Percentiles rank a stretch among this genome's conserved stretches.
Conservation (phyloP, 2,329 filamentous ascomycete genomes). For the Fusarium goolgardi region DNA sequence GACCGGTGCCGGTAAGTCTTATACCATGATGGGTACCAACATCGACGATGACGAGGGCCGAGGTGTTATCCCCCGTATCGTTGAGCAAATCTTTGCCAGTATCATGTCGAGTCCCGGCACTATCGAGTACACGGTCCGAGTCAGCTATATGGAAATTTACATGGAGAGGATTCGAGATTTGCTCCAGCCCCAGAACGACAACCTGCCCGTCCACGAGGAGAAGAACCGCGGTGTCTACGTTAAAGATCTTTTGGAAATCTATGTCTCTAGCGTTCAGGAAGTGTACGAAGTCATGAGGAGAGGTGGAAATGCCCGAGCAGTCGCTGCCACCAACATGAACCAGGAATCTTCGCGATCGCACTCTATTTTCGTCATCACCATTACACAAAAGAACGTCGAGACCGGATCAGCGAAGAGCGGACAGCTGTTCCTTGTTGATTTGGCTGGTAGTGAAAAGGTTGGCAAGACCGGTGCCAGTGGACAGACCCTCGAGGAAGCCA, state of each 20-base stretch:
- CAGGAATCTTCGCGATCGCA: conserved; percentile 97
- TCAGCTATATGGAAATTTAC: conserved; percentile 99
- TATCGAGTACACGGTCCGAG: conserved; percentile 98
- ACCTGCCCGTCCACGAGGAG: conserved; percentile 97
- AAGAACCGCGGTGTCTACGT: conserved; percentile 97
- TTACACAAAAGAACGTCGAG: conserved; percentile 97
- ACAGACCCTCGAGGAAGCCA: conserved; percentile 96
- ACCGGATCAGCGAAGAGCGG: conserved; percentile 96
- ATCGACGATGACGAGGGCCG: conserved; percentile 90
- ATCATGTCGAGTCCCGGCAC: conserved; percentile 91
- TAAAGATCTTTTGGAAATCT: conserved; percentile 93
- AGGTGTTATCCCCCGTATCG: conserved; percentile 95
- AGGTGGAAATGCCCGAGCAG: conserved; percentile 88
- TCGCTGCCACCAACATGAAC: conserved; percentile 99
- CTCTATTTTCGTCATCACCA: conserved; percentile 96
- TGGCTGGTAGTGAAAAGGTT: conserved; percentile 98
- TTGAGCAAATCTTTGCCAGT: conserved; percentile 96
- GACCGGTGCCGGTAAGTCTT: conserved; percentile 98
- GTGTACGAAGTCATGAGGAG: conserved; percentile 97
- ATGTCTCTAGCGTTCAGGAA: conserved; percentile 94
- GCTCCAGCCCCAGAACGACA: conserved; percentile 92
- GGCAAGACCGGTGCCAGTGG: conserved; percentile 98
- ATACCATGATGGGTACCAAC: conserved; percentile 86
- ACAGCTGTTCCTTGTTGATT: conserved; percentile 95
- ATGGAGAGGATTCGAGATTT: conserved; percentile 99